Evolutionary conservation across 2,329 filamentous ascomycete species (phyloP).

Genomic region (Ophiocordyceps camponoti-floridani): DNA sequence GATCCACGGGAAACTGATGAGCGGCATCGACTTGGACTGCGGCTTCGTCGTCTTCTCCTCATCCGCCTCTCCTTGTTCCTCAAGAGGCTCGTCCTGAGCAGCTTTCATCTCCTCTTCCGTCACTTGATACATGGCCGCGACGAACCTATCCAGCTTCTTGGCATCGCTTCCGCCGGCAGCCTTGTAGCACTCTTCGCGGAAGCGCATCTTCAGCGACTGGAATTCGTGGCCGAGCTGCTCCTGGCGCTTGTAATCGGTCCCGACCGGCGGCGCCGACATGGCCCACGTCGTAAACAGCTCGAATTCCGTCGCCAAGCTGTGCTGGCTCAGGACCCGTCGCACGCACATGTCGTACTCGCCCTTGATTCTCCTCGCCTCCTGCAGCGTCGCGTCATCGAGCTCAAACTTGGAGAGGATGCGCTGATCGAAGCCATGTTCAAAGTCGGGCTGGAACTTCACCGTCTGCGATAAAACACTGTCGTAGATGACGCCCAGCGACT

Average conservation of each 20-base stretch:
- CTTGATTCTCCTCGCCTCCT: conserved; percentile 50
- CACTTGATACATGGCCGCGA: conserved; percentile 75
- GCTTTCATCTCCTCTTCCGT: conserved; percentile 52
- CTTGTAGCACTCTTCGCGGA: conserved; percentile 46
- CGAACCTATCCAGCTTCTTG: conserved; percentile 47
- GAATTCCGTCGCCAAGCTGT: conserved; percentile 72
- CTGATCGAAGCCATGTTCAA: conserved; percentile 54
- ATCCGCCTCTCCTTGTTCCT: not conserved
- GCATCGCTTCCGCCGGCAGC: conserved; percentile 42
- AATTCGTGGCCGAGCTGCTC: conserved; percentile 64
- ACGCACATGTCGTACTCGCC: conserved; percentile 59
- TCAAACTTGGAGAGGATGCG: conserved; percentile 50
- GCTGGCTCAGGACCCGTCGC: conserved; percentile 66
- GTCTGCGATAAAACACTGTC: conserved; percentile 42
- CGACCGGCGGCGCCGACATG: conserved; percentile 52
- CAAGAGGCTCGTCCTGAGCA: conserved; percentile 29
- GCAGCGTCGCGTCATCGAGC: conserved; percentile 34
- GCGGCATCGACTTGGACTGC: conserved; percentile 40
- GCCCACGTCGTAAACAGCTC: conserved; percentile 84
- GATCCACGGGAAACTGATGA: conserved; percentile 91
- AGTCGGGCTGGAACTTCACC: conserved; percentile 56
- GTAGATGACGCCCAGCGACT: conserved; percentile 66
- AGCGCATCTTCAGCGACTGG: conserved; percentile 46
- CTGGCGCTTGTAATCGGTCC: conserved; percentile 68
- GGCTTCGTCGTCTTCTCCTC: conserved; percentile 15